Evolutionary conservation across 2,329 filamentous ascomycete genomes (phyloP), one percentile per base, ranked within the genome.

Genomic region (Fusarium citri): DNA sequence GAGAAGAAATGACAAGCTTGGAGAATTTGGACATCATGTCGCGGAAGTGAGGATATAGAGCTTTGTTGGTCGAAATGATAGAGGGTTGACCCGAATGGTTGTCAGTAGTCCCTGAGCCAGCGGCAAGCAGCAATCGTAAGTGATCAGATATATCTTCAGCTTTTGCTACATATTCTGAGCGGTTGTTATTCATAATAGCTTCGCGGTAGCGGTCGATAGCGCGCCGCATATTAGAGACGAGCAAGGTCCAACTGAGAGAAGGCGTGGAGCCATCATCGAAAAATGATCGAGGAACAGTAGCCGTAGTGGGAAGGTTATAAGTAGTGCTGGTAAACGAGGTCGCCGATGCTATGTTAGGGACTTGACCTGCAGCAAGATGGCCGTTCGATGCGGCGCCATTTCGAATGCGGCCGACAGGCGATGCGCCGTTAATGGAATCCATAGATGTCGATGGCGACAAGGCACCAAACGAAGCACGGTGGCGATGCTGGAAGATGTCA

Each of bases 1-100:
- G 96, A 16, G 96, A 98, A 5, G 96, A 99, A 50, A 99, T 91
- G 46, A 99, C 96, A 12, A 99, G 86, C 80, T 99, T 99, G n/a
- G 96, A 98, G 79, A 99, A 99, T 75, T 97, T 94, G 46, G 96
- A 98, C 96, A 99, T 99, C 91, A 98, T 98, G 78, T 98, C 96
- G 56, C 96, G 88, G 81, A 99, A 99, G 80, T 98, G 94, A 25
- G 96, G 96, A 77, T 98, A 98, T 18, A 99, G 84, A 0, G 94
- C 93, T 80, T 98, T 98, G 84, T 99, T 99, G 8, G 94, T 97
- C 9, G 94, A 98, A 64, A 99, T 99, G 76, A 99, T 98, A n/a
- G 96, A 98, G 7, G 96, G 96, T 73, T 98, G 97, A 43, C 96
- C 96, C 22, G 96, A 98, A 79, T 99, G 96, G 77, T 99, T 99